Percentiles rank a stretch among this genome's conserved stretches.
Evolutionary conservation across 352 stramenopile species (phyloP).

Genomic region (Blastocystis sp.): DNA sequence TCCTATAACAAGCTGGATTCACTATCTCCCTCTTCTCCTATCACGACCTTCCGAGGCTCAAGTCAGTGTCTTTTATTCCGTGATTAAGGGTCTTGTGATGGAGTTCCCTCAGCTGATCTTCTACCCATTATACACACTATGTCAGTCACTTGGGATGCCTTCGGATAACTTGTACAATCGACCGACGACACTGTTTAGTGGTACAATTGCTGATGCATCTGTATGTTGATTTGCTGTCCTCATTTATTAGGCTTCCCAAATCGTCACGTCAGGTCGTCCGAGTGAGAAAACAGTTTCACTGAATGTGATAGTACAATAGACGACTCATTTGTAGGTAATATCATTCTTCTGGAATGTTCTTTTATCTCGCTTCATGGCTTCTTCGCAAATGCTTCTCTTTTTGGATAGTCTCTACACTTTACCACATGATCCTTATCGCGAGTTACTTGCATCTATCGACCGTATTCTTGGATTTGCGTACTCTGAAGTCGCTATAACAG

Average conservation of each 20-base stretch:
- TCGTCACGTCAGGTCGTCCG: background rate
- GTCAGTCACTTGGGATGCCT: background rate
- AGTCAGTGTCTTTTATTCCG: background rate
- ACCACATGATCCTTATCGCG: background rate
- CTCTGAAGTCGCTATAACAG: background rate
- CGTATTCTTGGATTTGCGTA: background rate
- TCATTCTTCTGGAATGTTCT: background rate
- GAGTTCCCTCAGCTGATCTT: constrained; percentile 34
- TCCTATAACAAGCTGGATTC: background rate
- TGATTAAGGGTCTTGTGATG: background rate
- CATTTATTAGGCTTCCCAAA: background rate
- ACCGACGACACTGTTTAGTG: background rate
- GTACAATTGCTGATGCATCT: background rate
- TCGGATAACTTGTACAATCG: background rate
- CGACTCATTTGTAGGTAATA: background rate
- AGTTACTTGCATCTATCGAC: background rate
- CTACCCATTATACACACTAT: constrained; percentile 9
- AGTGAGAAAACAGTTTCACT: background rate
- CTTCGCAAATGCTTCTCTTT: constrained; percentile 11
- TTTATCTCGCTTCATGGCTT: background rate
- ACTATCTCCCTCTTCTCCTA: background rate
- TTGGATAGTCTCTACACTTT: background rate
- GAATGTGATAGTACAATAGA: background rate
- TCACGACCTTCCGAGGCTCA: background rate
- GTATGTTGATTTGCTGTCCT: background rate